Evolutionary conservation across 108 stramenopile species (phyloP), one percentile per base, ranked within the genome.

Genomic region (Tribonema minus): DNA sequence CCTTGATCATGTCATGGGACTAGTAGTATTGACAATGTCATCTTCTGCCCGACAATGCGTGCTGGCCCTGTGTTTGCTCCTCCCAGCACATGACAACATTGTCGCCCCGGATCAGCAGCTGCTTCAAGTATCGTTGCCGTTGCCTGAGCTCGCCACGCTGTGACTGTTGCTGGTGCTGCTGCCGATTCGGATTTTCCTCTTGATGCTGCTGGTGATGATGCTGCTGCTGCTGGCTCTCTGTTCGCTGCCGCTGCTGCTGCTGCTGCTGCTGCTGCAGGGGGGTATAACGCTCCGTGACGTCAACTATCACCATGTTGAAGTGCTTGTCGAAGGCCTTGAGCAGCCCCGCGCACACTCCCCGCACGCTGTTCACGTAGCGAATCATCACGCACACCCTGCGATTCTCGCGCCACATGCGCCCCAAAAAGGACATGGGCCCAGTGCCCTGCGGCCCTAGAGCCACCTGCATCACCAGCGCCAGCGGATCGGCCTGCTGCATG

Each of bases 61-160:
- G 31, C 64, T 31, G 0, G 4, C 26, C 7, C 23, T 31, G 61
- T 30, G 9, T 30, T 28, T 27, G 72, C 58, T 15, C 58, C 70
- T 31, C 71, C 77, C 80, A 81, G 26, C 77, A 30, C 80, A 79
- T 81, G 7, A 81, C 80, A 32, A 81, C 77, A 76, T 81, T 81
- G 64, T 81, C 80, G 61, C 80, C 80, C n/a, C 80, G 69, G 35
- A 81, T 67, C 28, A 81, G 61, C 9, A 81, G 2, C 78, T 81
- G 80, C 33, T 74, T 74, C 77, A 81, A 72, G 28, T 58, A 78
- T n/a, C 76, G 35, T 28, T 58, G 46, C 58, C 58, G 67, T 54
- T n/a, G n/a, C 46, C 20, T 15, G 20, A 9, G 9, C 15, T 54
- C 9, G 46, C 20, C 20, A 54, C 46, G 46, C 20, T 54, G 20